Evolutionary conservation across 2,329 filamentous ascomycete genomes (phyloP).

Genomic region (Penicillium sp.): DNA sequence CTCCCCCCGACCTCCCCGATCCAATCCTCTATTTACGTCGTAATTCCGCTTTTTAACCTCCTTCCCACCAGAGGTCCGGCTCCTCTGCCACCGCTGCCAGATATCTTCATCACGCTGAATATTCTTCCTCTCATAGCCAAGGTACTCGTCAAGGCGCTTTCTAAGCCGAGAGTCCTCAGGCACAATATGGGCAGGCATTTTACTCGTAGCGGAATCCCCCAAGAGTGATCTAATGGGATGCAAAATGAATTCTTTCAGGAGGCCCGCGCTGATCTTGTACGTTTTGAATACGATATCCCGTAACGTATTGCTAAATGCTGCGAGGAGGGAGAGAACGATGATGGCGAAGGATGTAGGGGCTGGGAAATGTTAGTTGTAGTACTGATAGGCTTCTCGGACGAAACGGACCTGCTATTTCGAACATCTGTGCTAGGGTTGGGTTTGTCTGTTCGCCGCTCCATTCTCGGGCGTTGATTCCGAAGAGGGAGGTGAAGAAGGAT

Average conservation of each 20-base stretch:
- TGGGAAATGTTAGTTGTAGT: constrained; percentile 3
- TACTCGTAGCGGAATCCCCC: constrained; percentile 7
- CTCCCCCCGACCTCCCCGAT: not conserved
- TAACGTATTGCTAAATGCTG: constrained; percentile 51
- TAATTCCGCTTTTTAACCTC: constrained; percentile 8
- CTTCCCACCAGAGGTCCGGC: constrained; percentile 6
- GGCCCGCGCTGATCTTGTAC: constrained; percentile 22
- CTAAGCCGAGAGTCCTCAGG: constrained; percentile 22
- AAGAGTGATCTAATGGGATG: constrained; percentile 17
- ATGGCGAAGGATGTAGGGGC: constrained; percentile 50
- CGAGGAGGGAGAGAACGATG: constrained; percentile 51
- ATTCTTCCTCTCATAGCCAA: constrained; percentile 19
- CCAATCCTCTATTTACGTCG: not conserved
- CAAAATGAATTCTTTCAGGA: constrained; percentile 25
- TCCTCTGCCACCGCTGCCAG: constrained; percentile 28
- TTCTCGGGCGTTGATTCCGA: constrained; percentile 63
- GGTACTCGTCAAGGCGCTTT: constrained; percentile 26
- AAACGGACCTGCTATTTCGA: constrained; percentile 29
- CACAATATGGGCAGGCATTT: constrained; percentile 5
- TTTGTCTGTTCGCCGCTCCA: constrained; percentile 52
- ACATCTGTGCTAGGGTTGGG: constrained; percentile 30
- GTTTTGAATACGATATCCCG: constrained; percentile 25
- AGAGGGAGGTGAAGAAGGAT: constrained; percentile 63
- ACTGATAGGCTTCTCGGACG: not conserved
- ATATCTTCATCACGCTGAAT: constrained; percentile 30